Percentiles rank a stretch among this genome's conserved stretches.
These are phyloP conservation scores for Diaporthe capsici DNA, from an alignment of 2,329 filamentous ascomycete genomes.

Conservation along the genomic window DNA sequence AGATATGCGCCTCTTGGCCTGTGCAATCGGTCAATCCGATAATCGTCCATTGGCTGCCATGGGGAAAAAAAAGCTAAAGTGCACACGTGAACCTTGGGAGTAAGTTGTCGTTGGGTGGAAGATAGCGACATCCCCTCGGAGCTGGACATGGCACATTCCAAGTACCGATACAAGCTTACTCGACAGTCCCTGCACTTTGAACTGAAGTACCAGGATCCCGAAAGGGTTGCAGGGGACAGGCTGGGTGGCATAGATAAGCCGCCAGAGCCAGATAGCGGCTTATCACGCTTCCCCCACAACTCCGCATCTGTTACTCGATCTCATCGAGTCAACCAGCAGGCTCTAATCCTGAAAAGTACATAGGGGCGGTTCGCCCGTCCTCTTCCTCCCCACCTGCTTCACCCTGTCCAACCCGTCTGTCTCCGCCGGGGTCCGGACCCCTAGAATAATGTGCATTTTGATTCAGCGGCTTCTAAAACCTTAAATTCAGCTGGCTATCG, in stretches of 20 bases:
- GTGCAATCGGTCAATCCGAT: slow-evolving; percentile 20
- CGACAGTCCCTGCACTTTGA: too few relatives aligned
- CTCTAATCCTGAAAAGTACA: slow-evolving; percentile 15
- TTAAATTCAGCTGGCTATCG: not conserved
- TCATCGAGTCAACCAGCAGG: slow-evolving; percentile 57
- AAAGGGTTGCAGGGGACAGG: not conserved
- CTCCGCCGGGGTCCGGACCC: not conserved
- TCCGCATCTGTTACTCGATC: slow-evolving; percentile 57
- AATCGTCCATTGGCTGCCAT: slow-evolving; percentile 13
- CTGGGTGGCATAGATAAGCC: slow-evolving; percentile 20
- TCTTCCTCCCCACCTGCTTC: not conserved
- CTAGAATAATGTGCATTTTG: not conserved
- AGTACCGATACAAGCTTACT: not conserved
- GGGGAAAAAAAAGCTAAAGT: slow-evolving; percentile 20
- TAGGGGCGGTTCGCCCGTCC: not conserved
- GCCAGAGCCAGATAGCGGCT: slow-evolving; percentile 38
- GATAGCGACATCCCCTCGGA: slow-evolving; percentile 20
- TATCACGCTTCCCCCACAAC: slow-evolving; percentile 42
- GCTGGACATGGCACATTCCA: not conserved
- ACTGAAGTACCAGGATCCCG: not conserved
- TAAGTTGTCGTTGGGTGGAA: not conserved
- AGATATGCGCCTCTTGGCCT: slow-evolving; percentile 28
- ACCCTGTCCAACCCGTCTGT: not conserved
- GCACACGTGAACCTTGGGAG: slow-evolving; percentile 24
- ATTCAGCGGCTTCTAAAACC: not conserved